Evolutionary conservation across 495 filamentous ascomycete species (phyloP).

Genomic region (Elaphomyces granulatus): DNA sequence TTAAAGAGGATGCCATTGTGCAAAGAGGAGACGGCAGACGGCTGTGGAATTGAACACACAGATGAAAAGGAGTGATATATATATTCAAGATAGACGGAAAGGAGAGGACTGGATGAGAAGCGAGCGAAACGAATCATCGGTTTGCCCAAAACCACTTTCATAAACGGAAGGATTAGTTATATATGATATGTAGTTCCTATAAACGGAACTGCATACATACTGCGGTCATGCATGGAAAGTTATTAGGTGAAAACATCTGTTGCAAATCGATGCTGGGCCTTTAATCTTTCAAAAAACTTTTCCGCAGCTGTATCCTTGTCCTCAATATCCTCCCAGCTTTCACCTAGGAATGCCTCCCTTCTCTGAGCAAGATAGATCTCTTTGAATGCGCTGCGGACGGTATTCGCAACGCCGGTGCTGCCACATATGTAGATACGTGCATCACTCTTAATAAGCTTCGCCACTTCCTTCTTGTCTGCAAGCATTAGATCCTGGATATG

Average conservation of each 20-base stretch:
- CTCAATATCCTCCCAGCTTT: constrained; percentile 20
- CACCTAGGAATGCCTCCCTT: constrained; percentile 22
- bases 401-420: constrained; percentile 43
- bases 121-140: too few relatives aligned
- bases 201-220: too few relatives aligned
- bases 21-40: too few relatives aligned
- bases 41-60: too few relatives aligned
- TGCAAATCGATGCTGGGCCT: constrained; percentile 46
- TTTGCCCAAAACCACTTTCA: too few relatives aligned
- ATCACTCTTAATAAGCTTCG: constrained; percentile 39
- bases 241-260: constrained; percentile 48
- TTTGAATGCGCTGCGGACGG: constrained; percentile 38
- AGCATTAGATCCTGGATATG: constrained; percentile 53
- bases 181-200: too few relatives aligned
- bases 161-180: too few relatives aligned
- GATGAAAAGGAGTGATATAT: too few relatives aligned
- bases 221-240: too few relatives aligned
- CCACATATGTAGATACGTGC: constrained; percentile 58
- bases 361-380: constrained; percentile 33
- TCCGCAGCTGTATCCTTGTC: constrained; percentile 23
- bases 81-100: too few relatives aligned
- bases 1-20: too few relatives aligned
- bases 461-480: constrained; percentile 36
- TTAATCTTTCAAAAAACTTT: constrained; percentile 41
- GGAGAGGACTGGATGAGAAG: too few relatives aligned